Percentiles rank a stretch among this genome's conserved stretches.
phyloP scores from a whole-genome alignment of 2,329 filamentous ascomycete species.

The Gaeumannomyces tritici region DNA sequence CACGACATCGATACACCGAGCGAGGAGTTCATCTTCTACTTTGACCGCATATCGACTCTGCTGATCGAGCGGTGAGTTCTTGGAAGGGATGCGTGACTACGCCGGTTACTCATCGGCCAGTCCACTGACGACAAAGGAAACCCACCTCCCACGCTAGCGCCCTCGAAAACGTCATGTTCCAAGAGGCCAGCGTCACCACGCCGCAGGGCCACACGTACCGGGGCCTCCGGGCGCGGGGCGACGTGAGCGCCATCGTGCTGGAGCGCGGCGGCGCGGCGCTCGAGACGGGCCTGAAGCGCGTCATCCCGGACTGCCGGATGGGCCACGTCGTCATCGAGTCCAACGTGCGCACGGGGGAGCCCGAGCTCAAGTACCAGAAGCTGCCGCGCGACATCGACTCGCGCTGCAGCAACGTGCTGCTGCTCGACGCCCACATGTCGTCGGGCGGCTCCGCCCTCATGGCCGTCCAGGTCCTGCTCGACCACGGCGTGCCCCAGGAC shows the following conservation, averaged over 20 bases:
- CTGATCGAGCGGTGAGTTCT: constrained; percentile 63
- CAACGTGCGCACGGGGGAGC: constrained; percentile 74
- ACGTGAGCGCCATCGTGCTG: constrained; percentile 77
- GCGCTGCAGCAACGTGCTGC: constrained; percentile 66
- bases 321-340: constrained; percentile 88
- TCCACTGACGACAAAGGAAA: not conserved
- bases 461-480: constrained; percentile 91
- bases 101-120: no score
- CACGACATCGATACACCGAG: constrained; percentile 68
- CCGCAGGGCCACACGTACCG: constrained; percentile 60
- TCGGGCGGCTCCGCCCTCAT: constrained; percentile 79
- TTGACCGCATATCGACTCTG: constrained; percentile 78
- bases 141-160: constrained; percentile 39
- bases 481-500: constrained; percentile 79
- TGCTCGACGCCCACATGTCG: constrained; percentile 91
- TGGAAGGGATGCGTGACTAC: no score
- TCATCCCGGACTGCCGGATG: constrained; percentile 85
- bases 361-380: constrained; percentile 83
- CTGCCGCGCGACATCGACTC: constrained; percentile 63
- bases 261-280: constrained; percentile 83
- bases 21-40: constrained; percentile 97
- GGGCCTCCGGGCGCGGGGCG: constrained; percentile 62
- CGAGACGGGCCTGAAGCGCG: constrained; percentile 78
- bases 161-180: constrained; percentile 67
- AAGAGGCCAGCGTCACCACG: constrained; percentile 54